These are phyloP conservation scores for Penicillium fimorum DNA, from an alignment of 495 filamentous ascomycete species.

Conservation along the genomic window DNA sequence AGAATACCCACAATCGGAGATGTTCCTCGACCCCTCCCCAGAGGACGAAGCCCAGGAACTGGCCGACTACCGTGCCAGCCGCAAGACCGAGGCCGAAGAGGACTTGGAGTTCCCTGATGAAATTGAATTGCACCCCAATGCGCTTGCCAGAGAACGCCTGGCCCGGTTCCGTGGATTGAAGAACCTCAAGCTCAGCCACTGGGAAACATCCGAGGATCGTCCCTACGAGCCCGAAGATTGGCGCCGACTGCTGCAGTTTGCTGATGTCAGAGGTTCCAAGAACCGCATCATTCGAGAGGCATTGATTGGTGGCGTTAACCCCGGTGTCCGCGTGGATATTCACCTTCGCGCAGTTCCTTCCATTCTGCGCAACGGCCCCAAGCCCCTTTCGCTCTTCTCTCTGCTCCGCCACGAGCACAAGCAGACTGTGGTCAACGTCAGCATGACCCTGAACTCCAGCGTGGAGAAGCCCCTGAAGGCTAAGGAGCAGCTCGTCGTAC, in stretches of 20 bases:
- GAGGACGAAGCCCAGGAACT: conserved; percentile 82
- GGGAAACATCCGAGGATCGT: conserved; percentile 84
- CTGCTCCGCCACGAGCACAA: conserved; percentile 94
- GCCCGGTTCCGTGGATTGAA: conserved; percentile 86
- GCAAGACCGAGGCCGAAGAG: conserved; percentile 75
- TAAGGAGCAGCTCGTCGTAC: conserved; percentile 85
- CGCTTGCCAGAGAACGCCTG: conserved; percentile 79
- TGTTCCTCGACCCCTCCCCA: conserved; percentile 82
- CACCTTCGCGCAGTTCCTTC: conserved; percentile 72
- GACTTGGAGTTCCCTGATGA: conserved; percentile 97
- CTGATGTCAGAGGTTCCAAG: conserved; percentile 78
- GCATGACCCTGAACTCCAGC: conserved; percentile 74
- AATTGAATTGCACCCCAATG: conserved; percentile 88
- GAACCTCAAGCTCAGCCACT: conserved; percentile 77
- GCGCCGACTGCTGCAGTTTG: conserved; percentile 76
- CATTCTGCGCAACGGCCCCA: conserved; percentile 53
- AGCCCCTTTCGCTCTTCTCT: conserved; percentile 72
- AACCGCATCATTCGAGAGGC: conserved; percentile 75
- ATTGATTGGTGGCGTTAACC: conserved; percentile 76
- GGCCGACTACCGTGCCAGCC: conserved; percentile 71
- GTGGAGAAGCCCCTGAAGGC: conserved; percentile 72
- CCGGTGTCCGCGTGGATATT: conserved; percentile 78
- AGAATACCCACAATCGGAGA: conserved; percentile 86
- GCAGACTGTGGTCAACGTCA: conserved; percentile 79
- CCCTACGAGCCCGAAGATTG: conserved; percentile 86